These are phyloP conservation scores for Micractinium conductrix DNA, from an alignment of 139 green algal species.

Conservation along the genomic window DNA sequence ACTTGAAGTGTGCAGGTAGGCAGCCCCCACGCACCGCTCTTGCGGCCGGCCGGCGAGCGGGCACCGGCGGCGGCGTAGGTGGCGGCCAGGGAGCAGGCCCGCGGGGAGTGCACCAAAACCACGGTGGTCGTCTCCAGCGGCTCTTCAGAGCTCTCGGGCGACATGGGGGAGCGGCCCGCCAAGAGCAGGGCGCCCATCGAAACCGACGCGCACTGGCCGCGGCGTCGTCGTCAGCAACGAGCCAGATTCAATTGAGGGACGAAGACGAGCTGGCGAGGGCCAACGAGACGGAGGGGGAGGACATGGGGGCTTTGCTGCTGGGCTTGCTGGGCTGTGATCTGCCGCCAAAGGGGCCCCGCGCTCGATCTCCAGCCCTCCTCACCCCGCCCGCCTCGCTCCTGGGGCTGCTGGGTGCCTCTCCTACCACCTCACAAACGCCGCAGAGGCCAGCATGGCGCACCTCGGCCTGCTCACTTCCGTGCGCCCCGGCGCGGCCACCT, in stretches of 20 bases:
- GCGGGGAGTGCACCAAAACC: slow-evolving; percentile 20
- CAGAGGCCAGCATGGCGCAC: background rate
- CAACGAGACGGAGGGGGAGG: too few relatives aligned
- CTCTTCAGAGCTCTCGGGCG: too few relatives aligned
- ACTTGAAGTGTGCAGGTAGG: too few relatives aligned
- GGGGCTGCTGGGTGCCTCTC: background rate
- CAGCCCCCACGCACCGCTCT: background rate
- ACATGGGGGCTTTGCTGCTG: too few relatives aligned
- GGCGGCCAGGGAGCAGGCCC: background rate
- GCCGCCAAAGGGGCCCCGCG: too few relatives aligned
- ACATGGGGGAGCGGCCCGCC: too few relatives aligned
- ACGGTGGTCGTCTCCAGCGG: slow-evolving; percentile 15
- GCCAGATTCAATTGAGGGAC: too few relatives aligned
- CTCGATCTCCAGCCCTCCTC: background rate
- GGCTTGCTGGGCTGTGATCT: too few relatives aligned
- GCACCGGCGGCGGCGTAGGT: background rate
- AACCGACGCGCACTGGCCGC: too few relatives aligned
- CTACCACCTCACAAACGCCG: background rate
- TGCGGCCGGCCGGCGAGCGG: background rate
- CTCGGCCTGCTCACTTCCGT: background rate
- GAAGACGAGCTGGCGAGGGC: too few relatives aligned
- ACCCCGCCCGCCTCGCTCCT: background rate
- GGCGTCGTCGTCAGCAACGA: too few relatives aligned
- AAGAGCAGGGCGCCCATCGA: too few relatives aligned
- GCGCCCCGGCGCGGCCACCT: background rate